These are phyloP conservation scores for Plantago rigida DNA, from an alignment of 305 asterid genomes.

Conservation along the genomic window DNA sequence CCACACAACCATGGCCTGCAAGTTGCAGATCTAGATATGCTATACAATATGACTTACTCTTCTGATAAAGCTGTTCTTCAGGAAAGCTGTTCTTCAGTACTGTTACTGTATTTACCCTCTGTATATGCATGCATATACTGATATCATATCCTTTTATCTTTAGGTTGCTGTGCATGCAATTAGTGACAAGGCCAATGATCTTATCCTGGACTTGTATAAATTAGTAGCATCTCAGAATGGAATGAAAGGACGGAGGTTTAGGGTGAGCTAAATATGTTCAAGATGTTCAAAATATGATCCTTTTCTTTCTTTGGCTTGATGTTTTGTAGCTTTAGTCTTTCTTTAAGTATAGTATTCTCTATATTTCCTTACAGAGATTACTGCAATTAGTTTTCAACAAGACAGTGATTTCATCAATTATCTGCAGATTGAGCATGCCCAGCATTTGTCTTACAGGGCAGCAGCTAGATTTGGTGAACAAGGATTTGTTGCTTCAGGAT, in stretches of 20 bases:
- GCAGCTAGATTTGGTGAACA: constrained; percentile 69
- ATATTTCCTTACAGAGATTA: constrained; percentile 2
- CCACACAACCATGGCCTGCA: constrained; percentile 69
- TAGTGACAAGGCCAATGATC: constrained; percentile 81
- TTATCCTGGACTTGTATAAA: constrained; percentile 76
- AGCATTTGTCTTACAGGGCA: constrained; percentile 73
- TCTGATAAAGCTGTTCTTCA: constrained; percentile 83
- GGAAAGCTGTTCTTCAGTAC: constrained; percentile 40
- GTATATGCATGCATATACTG: constrained; percentile 4
- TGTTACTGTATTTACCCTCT: constrained; percentile 5
- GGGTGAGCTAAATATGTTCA: constrained; percentile 45
- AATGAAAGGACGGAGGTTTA: constrained; percentile 62
- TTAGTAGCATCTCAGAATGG: constrained; percentile 59
- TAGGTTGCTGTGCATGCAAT: constrained; percentile 92
- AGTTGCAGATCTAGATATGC: constrained; percentile 50
- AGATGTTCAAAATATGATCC: constrained; percentile 15
- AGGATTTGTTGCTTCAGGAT: constrained; percentile 65
- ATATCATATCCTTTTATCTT: constrained; percentile 25
- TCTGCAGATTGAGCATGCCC: constrained; percentile 95
- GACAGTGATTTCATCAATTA: constrained; percentile 23
- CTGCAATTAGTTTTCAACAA: not conserved
- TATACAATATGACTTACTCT: constrained; percentile 56
- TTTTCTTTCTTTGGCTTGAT: constrained; percentile 15
- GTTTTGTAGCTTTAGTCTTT: constrained; percentile 14
- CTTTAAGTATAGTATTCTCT: constrained; percentile 17